These are phyloP conservation scores for Rhizopus sp. DNA, from an alignment of 371 early-diverging fungal genomes.

Conservation along the genomic window DNA sequence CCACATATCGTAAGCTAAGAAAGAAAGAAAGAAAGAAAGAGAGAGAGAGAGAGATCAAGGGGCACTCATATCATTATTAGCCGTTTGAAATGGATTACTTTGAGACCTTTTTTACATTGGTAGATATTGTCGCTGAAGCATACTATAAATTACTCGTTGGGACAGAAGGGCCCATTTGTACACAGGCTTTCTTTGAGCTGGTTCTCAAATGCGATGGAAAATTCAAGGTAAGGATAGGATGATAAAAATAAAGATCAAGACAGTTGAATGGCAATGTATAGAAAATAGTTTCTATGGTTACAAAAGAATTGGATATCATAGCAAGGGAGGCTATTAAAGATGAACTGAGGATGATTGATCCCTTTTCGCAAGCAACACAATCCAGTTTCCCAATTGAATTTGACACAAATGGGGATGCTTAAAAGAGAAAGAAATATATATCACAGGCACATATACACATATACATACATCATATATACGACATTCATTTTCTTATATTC, in stretches of 20 bases:
- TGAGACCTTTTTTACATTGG: constrained; percentile 54
- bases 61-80: constrained; percentile 21
- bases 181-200: constrained; percentile 55
- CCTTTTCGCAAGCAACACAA: constrained; percentile 38
- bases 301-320: constrained; percentile 55
- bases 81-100: constrained; percentile 62
- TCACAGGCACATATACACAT: too few species aligned
- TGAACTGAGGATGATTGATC: constrained; percentile 54
- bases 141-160: constrained; percentile 50
- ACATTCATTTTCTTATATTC: too few species aligned
- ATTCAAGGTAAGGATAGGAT: constrained; percentile 39
- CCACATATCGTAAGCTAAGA: constrained; percentile 50
- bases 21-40: background rate
- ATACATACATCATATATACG: too few species aligned
- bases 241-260: background rate
- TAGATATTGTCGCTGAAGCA: constrained; percentile 50
- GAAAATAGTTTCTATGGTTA: constrained; percentile 56
- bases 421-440: constrained; percentile 3
- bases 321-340: constrained; percentile 60
- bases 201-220: constrained; percentile 60
- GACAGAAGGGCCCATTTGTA: constrained; percentile 37
- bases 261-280: constrained; percentile 8
- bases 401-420: constrained; percentile 32
- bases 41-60: background rate
- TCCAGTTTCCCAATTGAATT: constrained; percentile 48